Evolutionary conservation across 2,329 filamentous ascomycete species (phyloP), one percentile per base, ranked within the genome.

Genomic region (Cadophora malorum): DNA sequence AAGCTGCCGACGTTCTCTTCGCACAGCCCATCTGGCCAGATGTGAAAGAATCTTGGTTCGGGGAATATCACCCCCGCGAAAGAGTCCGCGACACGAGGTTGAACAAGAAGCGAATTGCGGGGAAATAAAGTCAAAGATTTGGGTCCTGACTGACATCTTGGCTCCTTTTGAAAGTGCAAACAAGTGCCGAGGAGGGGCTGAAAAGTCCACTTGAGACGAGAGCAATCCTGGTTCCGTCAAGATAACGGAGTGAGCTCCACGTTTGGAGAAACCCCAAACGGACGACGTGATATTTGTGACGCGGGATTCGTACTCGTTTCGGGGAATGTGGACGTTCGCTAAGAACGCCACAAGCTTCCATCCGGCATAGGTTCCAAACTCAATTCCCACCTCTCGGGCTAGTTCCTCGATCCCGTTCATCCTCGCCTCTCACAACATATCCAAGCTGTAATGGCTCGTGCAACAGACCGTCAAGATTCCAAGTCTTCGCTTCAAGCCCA

Each of bases 321-420:
- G 21, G 25, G 21, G 12, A 19, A 33, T 33, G 28, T 33, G 25
- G 41, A 14, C 35, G 9, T 16, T 62, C 59, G 59, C 45, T 62
- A 62, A 62, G 45, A 10, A 12, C 23, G 10, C 38, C 59, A 31
- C 25, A 21, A 5, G 6, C 19, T 12, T 9, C 41, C 25, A 33
- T 62, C 16, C 12, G 59, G 41, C 41, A n/a, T 62, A 61, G 59
- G 16, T 31, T 8, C 28, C 41, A 6, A 41, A 59, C 35, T 59
- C 33, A 58, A 38, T 58, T 38, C 31, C n/a, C 56, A 59, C 35
- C 21, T 58, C 55, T 59, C 56, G 56, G 56, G n/a, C 56, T 62
- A 35, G 25, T 49, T 5, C 41, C 19, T 47, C 16, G 3, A 16
- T 45, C 14, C 25, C 59, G 41, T 31, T 50, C 25, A 49, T 21